Evolutionary conservation across 345 rosid species (phyloP).

Genomic region (Schrenkiella parvula): DNA sequence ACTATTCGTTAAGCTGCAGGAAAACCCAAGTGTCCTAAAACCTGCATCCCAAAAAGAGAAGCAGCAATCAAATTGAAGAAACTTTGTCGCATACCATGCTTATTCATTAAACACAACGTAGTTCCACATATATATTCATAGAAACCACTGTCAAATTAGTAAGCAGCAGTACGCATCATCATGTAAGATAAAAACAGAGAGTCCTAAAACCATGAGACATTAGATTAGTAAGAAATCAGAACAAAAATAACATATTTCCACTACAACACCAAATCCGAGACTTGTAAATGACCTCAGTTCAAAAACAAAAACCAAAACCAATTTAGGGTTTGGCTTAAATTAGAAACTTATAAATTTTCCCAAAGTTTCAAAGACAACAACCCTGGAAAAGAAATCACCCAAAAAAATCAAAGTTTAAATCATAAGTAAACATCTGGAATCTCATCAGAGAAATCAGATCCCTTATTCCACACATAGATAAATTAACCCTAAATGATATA

Average conservation of each 20-base stretch:
- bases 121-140: background rate
- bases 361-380: background rate
- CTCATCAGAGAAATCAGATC: slow-evolving; percentile 2
- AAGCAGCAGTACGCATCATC: background rate
- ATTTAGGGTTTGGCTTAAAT: background rate
- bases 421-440: background rate
- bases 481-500: slow-evolving; percentile 12
- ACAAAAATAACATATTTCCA: background rate
- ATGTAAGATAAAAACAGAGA: too few species aligned
- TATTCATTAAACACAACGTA: background rate
- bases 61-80: slow-evolving; percentile 6
- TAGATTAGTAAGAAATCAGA: background rate
- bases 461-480: background rate
- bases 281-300: too few species aligned
- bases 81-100: background rate
- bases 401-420: background rate
- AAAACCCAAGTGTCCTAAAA: slow-evolving; percentile 26
- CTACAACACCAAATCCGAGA: background rate
- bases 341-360: background rate
- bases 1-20: slow-evolving; percentile 30
- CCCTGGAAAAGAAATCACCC: background rate
- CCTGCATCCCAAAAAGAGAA: slow-evolving; percentile 46
- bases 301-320: too few species aligned
- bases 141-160: background rate
- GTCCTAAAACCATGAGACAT: too few species aligned